Evolutionary conservation across 768 basidiomycete species (phyloP).

Genomic region (Rhizopogon roseolus): DNA sequence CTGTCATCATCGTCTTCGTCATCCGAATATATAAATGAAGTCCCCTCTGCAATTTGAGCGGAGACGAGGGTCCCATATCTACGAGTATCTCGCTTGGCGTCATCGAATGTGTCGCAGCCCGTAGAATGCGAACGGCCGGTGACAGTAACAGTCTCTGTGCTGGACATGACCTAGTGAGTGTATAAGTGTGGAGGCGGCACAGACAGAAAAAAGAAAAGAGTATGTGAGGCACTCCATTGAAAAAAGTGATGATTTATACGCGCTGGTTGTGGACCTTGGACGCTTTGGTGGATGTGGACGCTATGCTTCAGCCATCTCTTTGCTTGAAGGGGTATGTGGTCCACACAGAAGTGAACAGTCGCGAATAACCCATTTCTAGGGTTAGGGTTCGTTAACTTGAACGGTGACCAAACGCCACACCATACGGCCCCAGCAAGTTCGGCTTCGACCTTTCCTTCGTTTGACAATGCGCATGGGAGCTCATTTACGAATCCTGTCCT

Average conservation of each 20-base stretch:
- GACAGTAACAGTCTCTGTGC: background rate
- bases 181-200: too few relatives aligned
- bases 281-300: slow-evolving; percentile 1
- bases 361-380: background rate
- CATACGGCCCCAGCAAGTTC: too few relatives aligned
- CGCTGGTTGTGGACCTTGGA: background rate
- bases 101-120: background rate
- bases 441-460: background rate
- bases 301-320: background rate
- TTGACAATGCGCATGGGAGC: background rate
- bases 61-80: slow-evolving; percentile 22
- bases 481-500: background rate
- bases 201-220: background rate
- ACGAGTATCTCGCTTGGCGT: slow-evolving; percentile 16
- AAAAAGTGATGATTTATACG: background rate
- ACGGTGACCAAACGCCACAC: too few relatives aligned
- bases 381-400: background rate
- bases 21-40: slow-evolving; percentile 6
- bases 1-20: slow-evolving; percentile 5
- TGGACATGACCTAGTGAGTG: background rate
- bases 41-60: slow-evolving; percentile 2
- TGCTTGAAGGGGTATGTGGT: background rate
- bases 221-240: background rate
- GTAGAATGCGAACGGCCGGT: background rate
- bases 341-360: too few relatives aligned